phyloP scores from a whole-genome alignment of 2,329 filamentous ascomycete species.

The Arthrobotrys sphaeroides region DNA sequence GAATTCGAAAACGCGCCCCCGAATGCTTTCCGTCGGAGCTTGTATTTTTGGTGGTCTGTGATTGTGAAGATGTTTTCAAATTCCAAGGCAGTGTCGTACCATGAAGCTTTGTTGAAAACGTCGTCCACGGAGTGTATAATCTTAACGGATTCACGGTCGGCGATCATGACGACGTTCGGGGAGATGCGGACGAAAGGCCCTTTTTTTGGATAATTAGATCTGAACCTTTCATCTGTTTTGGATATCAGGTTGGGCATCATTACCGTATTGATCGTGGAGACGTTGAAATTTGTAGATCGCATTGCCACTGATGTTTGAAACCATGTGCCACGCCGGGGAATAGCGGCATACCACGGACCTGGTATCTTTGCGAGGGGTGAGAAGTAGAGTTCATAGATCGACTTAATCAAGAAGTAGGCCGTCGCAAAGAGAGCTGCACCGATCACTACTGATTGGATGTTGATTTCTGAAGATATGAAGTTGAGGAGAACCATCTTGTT shows the following conservation, averaged over 20 bases:
- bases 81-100: not conserved
- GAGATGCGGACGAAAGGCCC: conserved; percentile 27
- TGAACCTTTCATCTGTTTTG: not conserved
- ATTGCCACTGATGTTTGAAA: not conserved
- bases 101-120: not conserved
- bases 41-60: not conserved
- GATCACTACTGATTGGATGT: not conserved
- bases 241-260: not conserved
- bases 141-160: not conserved
- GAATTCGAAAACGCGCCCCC: conserved; percentile 9
- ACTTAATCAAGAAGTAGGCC: not conserved
- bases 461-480: not conserved
- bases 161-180: not conserved
- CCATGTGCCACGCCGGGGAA: not conserved
- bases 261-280: conserved; percentile 9
- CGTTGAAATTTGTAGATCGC: not conserved
- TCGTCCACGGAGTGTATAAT: conserved; percentile 10
- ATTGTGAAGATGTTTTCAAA: not conserved
- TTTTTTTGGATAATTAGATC: not conserved
- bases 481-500: not conserved
- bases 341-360: conserved; percentile 22
- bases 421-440: not conserved
- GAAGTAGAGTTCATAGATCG: conserved; percentile 24
- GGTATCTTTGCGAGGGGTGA: conserved; percentile 17
- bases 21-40: not conserved